Percentiles rank a stretch among this genome's conserved stretches.
Conservation (phyloP, 305 asterid genomes). For the Solanum hybrid region DNA sequence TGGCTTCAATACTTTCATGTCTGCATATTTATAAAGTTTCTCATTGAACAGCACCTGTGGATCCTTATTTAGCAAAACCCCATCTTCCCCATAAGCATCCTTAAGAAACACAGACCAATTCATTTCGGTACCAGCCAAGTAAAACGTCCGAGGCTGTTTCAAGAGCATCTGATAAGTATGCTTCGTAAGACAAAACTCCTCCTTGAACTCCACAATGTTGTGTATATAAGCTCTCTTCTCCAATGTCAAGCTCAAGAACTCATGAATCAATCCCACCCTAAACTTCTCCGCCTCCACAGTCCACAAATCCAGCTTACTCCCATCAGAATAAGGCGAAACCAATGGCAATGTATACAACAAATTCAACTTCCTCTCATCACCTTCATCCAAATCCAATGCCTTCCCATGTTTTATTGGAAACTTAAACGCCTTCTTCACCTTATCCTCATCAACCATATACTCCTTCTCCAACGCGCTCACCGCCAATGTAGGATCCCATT, state of each 20-base stretch:
- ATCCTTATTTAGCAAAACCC: slow-evolving; percentile 53
- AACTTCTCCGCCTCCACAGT: slow-evolving; percentile 87
- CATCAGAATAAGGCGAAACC: slow-evolving; percentile 90
- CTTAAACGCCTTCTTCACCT: slow-evolving; percentile 59
- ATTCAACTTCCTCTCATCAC: slow-evolving; percentile 63
- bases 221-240: slow-evolving; percentile 92
- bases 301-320: slow-evolving; percentile 71
- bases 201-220: slow-evolving; percentile 90
- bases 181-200: slow-evolving; percentile 72
- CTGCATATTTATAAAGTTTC: slow-evolving; percentile 50
- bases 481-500: slow-evolving; percentile 66
- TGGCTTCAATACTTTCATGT: slow-evolving; percentile 38
- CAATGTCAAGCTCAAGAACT: slow-evolving; percentile 85
- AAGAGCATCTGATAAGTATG: slow-evolving; percentile 75
- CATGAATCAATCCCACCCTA: slow-evolving; percentile 77
- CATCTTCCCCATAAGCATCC: slow-evolving; percentile 74
- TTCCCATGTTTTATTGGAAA: slow-evolving; percentile 68
- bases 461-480: slow-evolving; percentile 69
- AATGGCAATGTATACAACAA: slow-evolving; percentile 76
- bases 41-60: slow-evolving; percentile 66
- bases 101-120: slow-evolving; percentile 89
- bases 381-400: slow-evolving; percentile 57
- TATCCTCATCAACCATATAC: slow-evolving; percentile 67
- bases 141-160: slow-evolving; percentile 78
- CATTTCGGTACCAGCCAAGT: slow-evolving; percentile 91